Percentiles rank a stretch among this genome's conserved stretches.
Evolutionary conservation across 1,284 basidiomycete genomes (phyloP).

Genomic region (Pholiota adiposa): DNA sequence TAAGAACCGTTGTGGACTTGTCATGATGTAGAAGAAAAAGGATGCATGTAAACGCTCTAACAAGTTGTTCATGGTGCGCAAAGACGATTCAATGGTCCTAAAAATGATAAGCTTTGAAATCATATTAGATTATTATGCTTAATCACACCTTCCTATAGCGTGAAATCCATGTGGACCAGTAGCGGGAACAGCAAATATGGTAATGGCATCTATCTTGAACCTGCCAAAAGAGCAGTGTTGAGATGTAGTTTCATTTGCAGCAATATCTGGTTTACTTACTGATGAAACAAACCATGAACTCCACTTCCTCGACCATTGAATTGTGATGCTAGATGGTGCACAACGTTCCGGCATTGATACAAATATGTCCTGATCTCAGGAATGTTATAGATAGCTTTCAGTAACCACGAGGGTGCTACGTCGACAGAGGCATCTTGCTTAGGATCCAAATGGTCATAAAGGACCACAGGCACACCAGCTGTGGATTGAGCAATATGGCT

Average conservation of each 20-base stretch:
- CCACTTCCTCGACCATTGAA: constrained; percentile 75
- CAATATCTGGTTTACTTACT: constrained; percentile 45
- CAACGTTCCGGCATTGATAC: constrained; percentile 64
- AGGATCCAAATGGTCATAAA: constrained; percentile 77
- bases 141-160: constrained; percentile 79
- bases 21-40: constrained; percentile 93
- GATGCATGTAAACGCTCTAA: constrained; percentile 94
- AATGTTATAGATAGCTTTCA: constrained; percentile 45
- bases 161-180: constrained; percentile 95
- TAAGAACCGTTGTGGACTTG: constrained; percentile 77
- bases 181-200: constrained; percentile 87
- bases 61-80: constrained; percentile 90
- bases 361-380: constrained; percentile 54
- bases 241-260: not conserved
- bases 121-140: not conserved
- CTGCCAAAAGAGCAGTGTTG: constrained; percentile 41
- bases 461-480: constrained; percentile 71
- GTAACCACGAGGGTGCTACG: constrained; percentile 49
- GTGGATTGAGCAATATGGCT: constrained; percentile 74
- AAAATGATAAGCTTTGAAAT: constrained; percentile 13
- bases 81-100: constrained; percentile 83
- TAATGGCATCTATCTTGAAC: constrained; percentile 94
- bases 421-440: constrained; percentile 41
- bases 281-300: constrained; percentile 79
- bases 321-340: constrained; percentile 70